These are phyloP conservation scores for Pseudisothecium myosuroides DNA, from an alignment of 225 moss, liverwort and hornwort genomes.

Conservation along the genomic window DNA sequence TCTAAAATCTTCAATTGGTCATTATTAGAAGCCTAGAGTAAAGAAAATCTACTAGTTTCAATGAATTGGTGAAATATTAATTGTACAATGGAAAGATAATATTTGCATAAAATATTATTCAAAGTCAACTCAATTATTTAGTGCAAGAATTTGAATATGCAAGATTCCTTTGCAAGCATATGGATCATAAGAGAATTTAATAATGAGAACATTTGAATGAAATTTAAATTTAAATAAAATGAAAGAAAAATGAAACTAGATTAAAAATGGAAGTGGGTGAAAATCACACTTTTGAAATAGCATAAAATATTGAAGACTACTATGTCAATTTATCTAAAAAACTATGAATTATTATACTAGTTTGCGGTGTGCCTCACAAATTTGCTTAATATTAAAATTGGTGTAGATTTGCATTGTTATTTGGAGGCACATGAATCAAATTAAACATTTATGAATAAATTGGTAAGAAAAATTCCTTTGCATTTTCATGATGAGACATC, in stretches of 20 bases:
- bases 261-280: neutral
- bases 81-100: neutral
- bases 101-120: neutral
- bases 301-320: neutral
- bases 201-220: neutral
- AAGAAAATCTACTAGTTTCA: neutral
- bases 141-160: neutral
- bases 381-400: neutral
- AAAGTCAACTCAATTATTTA: neutral
- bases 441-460: neutral
- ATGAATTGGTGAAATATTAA: neutral
- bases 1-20: neutral
- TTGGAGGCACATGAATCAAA: neutral
- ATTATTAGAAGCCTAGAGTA: rapidly evolving
- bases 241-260: too few relatives aligned
- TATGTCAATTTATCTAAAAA: neutral
- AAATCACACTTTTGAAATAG: neutral
- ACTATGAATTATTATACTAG: neutral
- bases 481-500: neutral
- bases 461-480: neutral
- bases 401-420: neutral
- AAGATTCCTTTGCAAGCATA: neutral
- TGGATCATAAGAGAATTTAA: neutral
- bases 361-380: neutral
- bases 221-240: neutral